Evolutionary conservation across 2,329 filamentous ascomycete species (phyloP), one percentile per base, ranked within the genome.

Genomic region (Dactylonectria estremocensis): DNA sequence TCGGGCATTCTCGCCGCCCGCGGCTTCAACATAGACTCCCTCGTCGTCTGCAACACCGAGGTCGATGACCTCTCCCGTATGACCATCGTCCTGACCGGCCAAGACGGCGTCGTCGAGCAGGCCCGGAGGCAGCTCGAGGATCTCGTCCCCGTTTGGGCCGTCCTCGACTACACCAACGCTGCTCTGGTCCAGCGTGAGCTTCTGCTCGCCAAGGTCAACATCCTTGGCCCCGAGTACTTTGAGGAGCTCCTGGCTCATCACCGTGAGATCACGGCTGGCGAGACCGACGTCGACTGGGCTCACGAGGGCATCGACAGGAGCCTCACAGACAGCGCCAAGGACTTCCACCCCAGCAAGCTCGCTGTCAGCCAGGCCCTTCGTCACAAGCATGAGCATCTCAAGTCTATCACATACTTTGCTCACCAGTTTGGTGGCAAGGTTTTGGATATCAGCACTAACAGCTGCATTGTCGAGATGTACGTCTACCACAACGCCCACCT

Each of bases 401-500:
- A 95, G 85, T 95, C 93, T 64, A 97, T 99, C 78, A 99, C 96
- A 64, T 96, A 97, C 83, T 91, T 99, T 79, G 92, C 95, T 18
- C 96, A 99, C 84, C 96, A 99, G 79, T 99, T 99, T 77, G 95
- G 95, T 64, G 96, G 96, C 72, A 99, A 99, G 85, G 93, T 99
- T 28, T 83, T 99, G 76, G 96, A 99, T 82, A 98, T 99, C 77
- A 97, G 95, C 86, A 98, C 94, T 60, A 98, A 94, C 83, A 98
- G 97, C 85, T 98, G 96, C 84, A 98, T 98, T 81, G 95, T 99
- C 67, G 96, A 99, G 83, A 83, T 99, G 93, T 95, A 89, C 88
- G 93, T 89, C 16, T 33, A 13, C 24, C 2, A 10, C 60, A 28
- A 28, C 58, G 16, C 31, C 24, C 46, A 43, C 22, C 14, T 4